Conservation (phyloP, 2,329 filamentous ascomycete species). For the Fusarium metavorans region DNA sequence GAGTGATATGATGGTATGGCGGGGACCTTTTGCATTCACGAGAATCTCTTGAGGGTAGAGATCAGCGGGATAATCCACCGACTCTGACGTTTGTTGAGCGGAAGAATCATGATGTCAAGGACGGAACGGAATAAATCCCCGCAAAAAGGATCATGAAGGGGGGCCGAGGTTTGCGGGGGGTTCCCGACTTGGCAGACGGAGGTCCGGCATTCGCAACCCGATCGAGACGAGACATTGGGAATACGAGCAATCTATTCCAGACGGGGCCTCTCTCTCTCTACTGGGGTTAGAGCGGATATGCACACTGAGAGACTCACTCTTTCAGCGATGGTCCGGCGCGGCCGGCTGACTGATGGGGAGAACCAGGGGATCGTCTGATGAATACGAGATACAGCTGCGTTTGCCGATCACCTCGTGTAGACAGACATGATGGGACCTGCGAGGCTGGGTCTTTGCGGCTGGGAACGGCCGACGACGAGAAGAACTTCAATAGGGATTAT, state of each 20-base stretch:
- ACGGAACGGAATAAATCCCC: conserved; percentile 4
- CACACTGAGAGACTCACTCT: background rate
- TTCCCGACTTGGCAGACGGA: conserved; percentile 13
- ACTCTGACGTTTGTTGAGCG: conserved; percentile 9
- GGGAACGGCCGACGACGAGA: background rate
- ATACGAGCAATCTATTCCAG: conserved; percentile 19
- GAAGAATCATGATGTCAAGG: background rate
- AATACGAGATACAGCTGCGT: conserved; percentile 43
- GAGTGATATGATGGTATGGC: background rate
- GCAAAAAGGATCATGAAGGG: background rate
- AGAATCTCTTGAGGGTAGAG: background rate
- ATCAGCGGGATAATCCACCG: conserved; percentile 2
- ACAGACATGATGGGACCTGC: background rate
- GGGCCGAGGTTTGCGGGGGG: conserved; percentile 22
- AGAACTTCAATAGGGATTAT: background rate
- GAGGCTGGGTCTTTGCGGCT: conserved; percentile 3
- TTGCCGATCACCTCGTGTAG: conserved; percentile 41
- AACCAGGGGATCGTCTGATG: conserved; percentile 33
- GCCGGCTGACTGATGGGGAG: conserved; percentile 6
- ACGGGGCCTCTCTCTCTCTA: background rate
- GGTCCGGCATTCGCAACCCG: conserved; percentile 8
- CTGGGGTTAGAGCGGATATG: background rate
- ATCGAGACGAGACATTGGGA: conserved; percentile 8
- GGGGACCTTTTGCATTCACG: background rate
- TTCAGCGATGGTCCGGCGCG: conserved; percentile 4